Conservation (phyloP, 106 monocot genomes). For the Alisma plantagoaquatica region DNA sequence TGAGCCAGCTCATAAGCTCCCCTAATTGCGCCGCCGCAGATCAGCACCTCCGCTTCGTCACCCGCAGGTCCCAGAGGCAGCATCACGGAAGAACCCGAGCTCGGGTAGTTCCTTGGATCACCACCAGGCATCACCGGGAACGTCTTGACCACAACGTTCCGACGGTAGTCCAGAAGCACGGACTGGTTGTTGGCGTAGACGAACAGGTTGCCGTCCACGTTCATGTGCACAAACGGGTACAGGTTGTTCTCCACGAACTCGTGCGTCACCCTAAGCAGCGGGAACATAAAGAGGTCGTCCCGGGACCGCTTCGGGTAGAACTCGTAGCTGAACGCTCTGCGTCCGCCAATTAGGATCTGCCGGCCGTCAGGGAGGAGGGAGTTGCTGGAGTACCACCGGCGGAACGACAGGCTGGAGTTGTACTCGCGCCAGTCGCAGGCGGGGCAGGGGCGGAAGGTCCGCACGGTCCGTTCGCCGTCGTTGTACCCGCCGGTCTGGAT, state of each 20-base stretch:
- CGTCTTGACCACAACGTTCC: conserved; percentile 4
- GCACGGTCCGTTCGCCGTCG: not conserved
- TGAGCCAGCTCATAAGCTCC: conserved; percentile 22
- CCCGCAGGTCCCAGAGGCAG: conserved; percentile 21
- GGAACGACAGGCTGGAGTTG: not conserved
- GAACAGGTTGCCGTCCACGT: too few species aligned
- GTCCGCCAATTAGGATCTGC: not conserved
- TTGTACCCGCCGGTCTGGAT: not conserved
- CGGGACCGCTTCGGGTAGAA: not conserved
- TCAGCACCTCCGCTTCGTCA: conserved; percentile 26
- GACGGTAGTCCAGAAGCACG: conserved; percentile 22
- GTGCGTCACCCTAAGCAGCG: too few species aligned
- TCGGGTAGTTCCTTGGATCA: conserved; percentile 27
- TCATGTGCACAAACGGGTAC: too few species aligned
- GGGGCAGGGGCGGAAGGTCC: not conserved
- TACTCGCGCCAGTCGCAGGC: conserved; percentile 1
- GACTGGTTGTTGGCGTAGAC: too few species aligned
- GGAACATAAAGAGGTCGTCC: too few species aligned
- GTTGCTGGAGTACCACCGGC: conserved; percentile 3
- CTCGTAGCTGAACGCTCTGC: not conserved
- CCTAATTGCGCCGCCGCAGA: conserved; percentile 33
- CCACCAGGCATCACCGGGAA: conserved; percentile 27
- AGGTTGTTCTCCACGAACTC: too few species aligned
- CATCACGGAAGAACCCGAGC: conserved; percentile 40
- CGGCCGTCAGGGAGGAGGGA: not conserved